A percentile compares a stretch with the other conserved stretches of the same genome.
Conservation (phyloP, 768 basidiomycete species). For the Mycena olivaceomarginata region DNA sequence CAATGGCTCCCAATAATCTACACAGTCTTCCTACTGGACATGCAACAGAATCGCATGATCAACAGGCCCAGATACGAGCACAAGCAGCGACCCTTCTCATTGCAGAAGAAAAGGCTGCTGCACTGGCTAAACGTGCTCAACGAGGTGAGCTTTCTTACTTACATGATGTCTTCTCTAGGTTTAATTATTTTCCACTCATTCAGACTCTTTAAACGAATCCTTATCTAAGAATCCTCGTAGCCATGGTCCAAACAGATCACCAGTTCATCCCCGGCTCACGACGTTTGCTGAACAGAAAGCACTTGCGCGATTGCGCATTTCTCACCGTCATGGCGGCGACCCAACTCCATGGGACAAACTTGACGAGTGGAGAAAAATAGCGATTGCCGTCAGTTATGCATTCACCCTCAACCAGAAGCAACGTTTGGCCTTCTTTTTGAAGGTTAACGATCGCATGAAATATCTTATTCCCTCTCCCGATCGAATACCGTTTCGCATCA, state of each 20-base stretch:
- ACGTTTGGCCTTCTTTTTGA: slow-evolving; percentile 37
- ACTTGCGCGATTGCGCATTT: background rate
- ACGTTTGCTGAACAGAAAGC: slow-evolving; percentile 1
- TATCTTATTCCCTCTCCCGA: background rate
- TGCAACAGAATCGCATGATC: slow-evolving; percentile 10
- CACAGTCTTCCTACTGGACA: background rate
- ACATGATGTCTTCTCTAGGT: background rate
- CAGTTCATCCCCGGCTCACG: background rate
- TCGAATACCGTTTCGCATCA: slow-evolving; percentile 39
- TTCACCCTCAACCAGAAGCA: slow-evolving; percentile 45
- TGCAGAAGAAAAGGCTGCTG: slow-evolving; percentile 13
- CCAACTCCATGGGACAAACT: background rate
- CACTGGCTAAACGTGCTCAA: too few species aligned
- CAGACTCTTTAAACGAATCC: too few species aligned
- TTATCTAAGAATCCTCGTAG: too few species aligned
- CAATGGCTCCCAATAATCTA: background rate
- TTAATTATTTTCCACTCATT: too few species aligned
- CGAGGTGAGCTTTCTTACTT: background rate
- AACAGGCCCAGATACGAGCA: background rate
- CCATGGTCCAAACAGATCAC: too few species aligned
- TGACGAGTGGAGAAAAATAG: slow-evolving; percentile 24
- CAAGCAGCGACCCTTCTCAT: slow-evolving; percentile 8
- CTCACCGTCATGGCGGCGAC: background rate
- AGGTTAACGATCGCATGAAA: slow-evolving; percentile 25
- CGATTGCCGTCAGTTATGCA: slow-evolving; percentile 12